Base-by-base conservation (phyloP, 2,329 filamentous ascomycete species). In the Pseudocercospora fuligena region DNA sequence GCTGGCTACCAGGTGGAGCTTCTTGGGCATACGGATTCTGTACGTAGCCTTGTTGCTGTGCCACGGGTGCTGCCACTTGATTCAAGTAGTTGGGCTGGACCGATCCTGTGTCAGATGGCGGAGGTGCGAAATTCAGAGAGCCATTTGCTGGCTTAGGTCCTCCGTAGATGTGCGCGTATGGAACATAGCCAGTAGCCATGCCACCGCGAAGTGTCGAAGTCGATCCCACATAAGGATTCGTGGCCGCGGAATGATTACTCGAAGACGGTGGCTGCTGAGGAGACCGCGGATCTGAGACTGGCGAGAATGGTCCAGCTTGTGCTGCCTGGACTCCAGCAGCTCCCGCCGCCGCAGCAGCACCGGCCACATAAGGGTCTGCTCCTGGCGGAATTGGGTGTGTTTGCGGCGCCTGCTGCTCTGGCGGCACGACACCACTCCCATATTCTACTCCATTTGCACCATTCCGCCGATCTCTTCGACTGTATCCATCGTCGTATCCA, bases 101-200 rank as follows among this genome's bases (percentile, higher is more conserved):
- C 3, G 73, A 74, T 33, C 70, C 72, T 3, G 54, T 61, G 43
- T 66, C 65, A 8, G 73, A 72, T 12, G 65, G 47, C 25, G 74
- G 70, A 49, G 70, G 69, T 6, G 67, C 65, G 36, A 64, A 69
- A 29, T 61, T 59, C 4, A 36, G 40, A 29, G 68, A 46, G 27
- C 49, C 56, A 21, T 61, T 60, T 19, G 58, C 12, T 29, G 69
- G 62, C 19, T 60, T 66, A 12, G 73, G 66, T 25, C 67, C 69
- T 43, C 73, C 75, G 63, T 79, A 79, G 60, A 79, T 73, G 63
- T 78, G 64, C 25, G 76, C 71, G 54, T 79, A 79, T 7, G 77
- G 77, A 2, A 78, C 73, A 56, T 79, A 79, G 53, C 74, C 72
- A 46, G 69, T 69, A 16, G 70, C 68, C 63, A 73, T 67, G 43